Base-by-base conservation (phyloP, 768 basidiomycete species). In the Mycena filopes region DNA sequence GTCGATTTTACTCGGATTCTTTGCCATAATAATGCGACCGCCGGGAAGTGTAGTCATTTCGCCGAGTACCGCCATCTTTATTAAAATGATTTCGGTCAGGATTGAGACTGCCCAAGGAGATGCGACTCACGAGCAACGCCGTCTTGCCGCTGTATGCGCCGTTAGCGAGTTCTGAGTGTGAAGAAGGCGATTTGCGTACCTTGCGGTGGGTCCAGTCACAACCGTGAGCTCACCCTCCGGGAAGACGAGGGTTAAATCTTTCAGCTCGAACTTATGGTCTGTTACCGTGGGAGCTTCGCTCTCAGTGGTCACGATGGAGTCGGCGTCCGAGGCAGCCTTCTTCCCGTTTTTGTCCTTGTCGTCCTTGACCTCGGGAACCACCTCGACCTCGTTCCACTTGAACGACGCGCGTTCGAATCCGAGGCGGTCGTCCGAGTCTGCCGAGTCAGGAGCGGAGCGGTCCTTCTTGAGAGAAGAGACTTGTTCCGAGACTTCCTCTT, bases 181-280 rank as follows among this genome's bases (percentile, higher is more conserved):
- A 38, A 46, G n/a, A 48, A 46, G 23, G 7, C 33, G 26, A 13
- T 4, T 43, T 12, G n/a, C 66, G 21, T 4, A 67, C 66, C 66
- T 69, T 4, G 92, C 94, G 13, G 93, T 95, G 0, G 93, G 91
- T 0, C 91, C 91, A 28, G 90, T 90, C 57, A 96, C 82, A 9
- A 95, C 77, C 0, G 91, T 87, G 20, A 96, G 78, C 74, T 88
- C 73, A 9, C 90, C 88, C 26, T 89, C 84, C 0, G 94, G 93
- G 79, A 96, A 95, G 46, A 80, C 73, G 33, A 96, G 79, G 31
- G 81, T 80, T 43, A 95, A 79, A 73, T 95, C 89, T 57, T 76
- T 78, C 41, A 96, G 78, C 74, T 91, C 88, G 71, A 94, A 95
- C 15, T 80, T 78, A 42, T 83, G 81, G 50, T 89, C 87, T 1